Conservation (phyloP, 176 grass and related monocot species). For the Lolium rigidum region DNA sequence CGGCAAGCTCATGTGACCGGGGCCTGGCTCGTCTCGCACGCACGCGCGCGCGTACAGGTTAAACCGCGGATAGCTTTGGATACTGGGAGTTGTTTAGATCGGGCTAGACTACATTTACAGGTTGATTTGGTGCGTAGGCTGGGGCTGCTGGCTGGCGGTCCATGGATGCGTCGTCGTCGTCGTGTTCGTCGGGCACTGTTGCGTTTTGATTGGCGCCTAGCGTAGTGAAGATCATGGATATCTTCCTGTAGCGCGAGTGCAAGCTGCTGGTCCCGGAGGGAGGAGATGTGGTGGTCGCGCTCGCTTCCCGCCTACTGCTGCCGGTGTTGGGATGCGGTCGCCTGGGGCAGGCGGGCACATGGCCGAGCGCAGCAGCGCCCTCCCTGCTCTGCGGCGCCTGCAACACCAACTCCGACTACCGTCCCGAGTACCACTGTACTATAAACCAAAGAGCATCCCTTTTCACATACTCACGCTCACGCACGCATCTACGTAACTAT, state of each 20-base stretch:
- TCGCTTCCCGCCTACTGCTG: not conserved
- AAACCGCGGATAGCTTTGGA: no score
- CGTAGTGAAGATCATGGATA: not conserved
- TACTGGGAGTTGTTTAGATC: no score
- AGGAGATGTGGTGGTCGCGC: conserved; percentile 37
- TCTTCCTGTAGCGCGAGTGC: not conserved
- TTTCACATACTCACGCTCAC: not conserved
- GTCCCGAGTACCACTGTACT: not conserved
- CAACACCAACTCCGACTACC: not conserved
- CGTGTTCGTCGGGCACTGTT: not conserved
- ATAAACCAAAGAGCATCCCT: not conserved
- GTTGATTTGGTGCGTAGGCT: not conserved
- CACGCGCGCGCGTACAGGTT: no score
- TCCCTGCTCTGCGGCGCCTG: not conserved
- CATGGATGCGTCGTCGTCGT: not conserved
- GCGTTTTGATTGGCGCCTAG: not conserved
- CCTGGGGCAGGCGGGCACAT: conserved; percentile 57
- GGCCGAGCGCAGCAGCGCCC: not conserved
- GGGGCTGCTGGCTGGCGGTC: not conserved
- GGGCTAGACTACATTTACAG: no score
- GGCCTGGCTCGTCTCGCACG: no score
- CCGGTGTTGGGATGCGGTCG: conserved; percentile 54
- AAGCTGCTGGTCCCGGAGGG: conserved; percentile 27
- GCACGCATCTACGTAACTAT: no score
- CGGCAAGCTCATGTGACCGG: no score